A percentile compares a stretch with the other conserved stretches of the same genome.
phyloP scores from a whole-genome alignment of 805 yeast species.

The Starmerella floris region DNA sequence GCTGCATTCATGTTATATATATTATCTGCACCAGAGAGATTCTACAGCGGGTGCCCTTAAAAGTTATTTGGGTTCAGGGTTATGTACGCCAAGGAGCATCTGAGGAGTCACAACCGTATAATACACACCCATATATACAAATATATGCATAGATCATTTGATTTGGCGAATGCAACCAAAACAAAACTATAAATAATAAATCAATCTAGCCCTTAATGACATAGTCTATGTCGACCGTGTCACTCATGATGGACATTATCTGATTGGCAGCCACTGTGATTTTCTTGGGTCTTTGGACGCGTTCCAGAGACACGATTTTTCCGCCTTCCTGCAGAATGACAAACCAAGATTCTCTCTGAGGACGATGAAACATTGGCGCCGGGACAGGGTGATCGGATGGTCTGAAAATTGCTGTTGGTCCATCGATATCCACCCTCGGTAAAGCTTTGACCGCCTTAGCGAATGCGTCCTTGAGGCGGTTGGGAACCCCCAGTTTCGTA shows the following conservation, averaged over 20 bases:
- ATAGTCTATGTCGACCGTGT: constrained; percentile 21
- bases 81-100: too few species aligned
- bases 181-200: too few species aligned
- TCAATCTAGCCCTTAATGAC: too few species aligned
- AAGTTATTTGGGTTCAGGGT: too few species aligned
- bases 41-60: too few species aligned
- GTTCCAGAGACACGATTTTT: constrained; percentile 52
- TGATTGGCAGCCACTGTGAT: constrained; percentile 10
- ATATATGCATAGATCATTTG: too few species aligned
- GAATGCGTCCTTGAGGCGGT: constrained; percentile 37
- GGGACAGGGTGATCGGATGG: constrained; percentile 36
- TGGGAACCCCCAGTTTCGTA: constrained; percentile 33
- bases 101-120: too few species aligned
- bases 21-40: not conserved
- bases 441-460: constrained; percentile 40
- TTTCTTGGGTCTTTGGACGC: constrained; percentile 50
- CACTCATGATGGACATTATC: constrained; percentile 17
- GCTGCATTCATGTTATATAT: constrained; percentile 10
- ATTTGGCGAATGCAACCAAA: too few species aligned
- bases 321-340: constrained; percentile 37
- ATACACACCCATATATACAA: too few species aligned
- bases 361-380: constrained; percentile 73
- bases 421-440: constrained; percentile 49
- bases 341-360: constrained; percentile 91
- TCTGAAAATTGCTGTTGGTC: constrained; percentile 31